Base-by-base conservation (phyloP, 1,284 basidiomycete species). In the Dichomitus squalens region DNA sequence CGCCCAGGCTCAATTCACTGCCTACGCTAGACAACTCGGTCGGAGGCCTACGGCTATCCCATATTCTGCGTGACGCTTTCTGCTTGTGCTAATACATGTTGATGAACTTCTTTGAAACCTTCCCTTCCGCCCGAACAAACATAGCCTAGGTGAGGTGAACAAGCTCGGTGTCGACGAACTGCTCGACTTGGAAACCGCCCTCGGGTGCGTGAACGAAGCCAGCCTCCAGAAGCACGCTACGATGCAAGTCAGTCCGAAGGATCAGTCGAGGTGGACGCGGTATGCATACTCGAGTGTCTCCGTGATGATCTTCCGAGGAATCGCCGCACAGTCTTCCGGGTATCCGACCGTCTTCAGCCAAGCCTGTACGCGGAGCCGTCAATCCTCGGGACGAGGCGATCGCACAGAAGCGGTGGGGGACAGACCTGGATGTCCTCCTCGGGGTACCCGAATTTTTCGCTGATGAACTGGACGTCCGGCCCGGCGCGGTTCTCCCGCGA, bases 321-420 rank as follows among this genome's bases (percentile, higher is more conserved):
- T 87, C 35, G 76, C 76, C 3, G 78, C 72, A 60, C 93, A 89
- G 66, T 87, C 79, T 6, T 79, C 64, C 6, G 92, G 86, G 73
- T 94, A 96, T 5, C 76, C 79, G 27, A 95, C 93, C 3, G 87
- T 91, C 68, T 82, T 76, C 59, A 95, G 76, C 94, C 94, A 96
- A 40, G 89, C 87, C 81, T 89, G 68, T 11, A 34, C 23, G 18
- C 12, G 73, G 58, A 43, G 38, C 9, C 14, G 20, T 33, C 12
- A 12, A 9, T 18, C 20, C 67, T 27, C 74, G 70, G 50, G 12
- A 53, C 8, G 18, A 36, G 3, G 14, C n/a, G n/a, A 36, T 7
- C 12, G n/a, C 16, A 44, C 23, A 46, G 34, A 14, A 11, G 38
- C 61, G 18, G 25, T 11, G 55, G 21, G 65, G 53, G 72, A 57